Evolutionary conservation across 2,329 filamentous ascomycete genomes (phyloP), one percentile per base, ranked within the genome.

Genomic region (Cladosporium sp.): DNA sequence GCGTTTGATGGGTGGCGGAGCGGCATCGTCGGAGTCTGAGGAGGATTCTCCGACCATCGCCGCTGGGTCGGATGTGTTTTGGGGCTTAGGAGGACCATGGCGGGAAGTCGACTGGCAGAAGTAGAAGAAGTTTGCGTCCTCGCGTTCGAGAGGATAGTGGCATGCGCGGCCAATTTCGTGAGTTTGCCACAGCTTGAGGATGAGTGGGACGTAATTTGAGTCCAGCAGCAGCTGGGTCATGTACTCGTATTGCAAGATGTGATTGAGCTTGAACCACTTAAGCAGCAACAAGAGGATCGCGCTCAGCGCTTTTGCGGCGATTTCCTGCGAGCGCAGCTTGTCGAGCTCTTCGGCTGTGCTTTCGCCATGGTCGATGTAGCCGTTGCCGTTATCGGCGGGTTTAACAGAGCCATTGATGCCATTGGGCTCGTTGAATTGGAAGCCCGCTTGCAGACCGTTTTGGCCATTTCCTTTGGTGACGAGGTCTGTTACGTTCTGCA

Each of bases 251-350:
- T 97, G 96, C 63, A 99, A 78, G 25, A 97, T 83, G 70, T 99
- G 94, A 58, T 91, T 97, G 55, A 96, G 79, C 71, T 96, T 95
- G 66, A 97, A 88, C 94, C 94, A 99, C 74, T 97, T 99, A 60
- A 97, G 71, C 44, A 97, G 75, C n/a, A 96, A 78, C 25, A 99
- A 77, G 25, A 99, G 76, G 56, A 91, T 88, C 1, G 89, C 92
- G n/a, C 91, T 94, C 20, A 96, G 87, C 0, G 93, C 93, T 73
- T 97, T 97, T 24, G 88, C 85, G 12, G 88, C 88, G 52, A 99
- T 92, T 72, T 99, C 94, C 57, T 93, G 84, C 15, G 85, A 86
- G 50, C 95, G 83, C 56, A 89, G 82, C 39, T 87, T 85, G 71
- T 97, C 92, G 15, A 96, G 75, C 66, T 97, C 91, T 59, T 95